Evolutionary conservation across 192 early-diverging fungal species (phyloP), one percentile per base, ranked within the genome.

Genomic region (Rhizophagus sp.): DNA sequence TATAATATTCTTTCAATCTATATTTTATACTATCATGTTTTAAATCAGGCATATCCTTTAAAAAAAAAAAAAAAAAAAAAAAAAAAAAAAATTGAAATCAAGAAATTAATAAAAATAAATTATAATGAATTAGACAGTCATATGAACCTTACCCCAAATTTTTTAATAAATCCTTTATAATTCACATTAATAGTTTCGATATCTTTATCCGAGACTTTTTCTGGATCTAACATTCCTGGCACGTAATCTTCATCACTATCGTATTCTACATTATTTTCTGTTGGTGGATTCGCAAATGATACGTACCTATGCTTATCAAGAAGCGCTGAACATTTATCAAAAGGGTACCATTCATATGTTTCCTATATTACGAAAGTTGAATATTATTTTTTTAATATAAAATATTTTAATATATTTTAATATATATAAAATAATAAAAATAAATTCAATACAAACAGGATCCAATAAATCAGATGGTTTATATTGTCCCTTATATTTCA

Each of bases 401-500:
- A 30, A 30, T 30, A 30, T 30, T 30, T 30, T 30, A 30, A 30
- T 30, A 30, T 30, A n/a, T n/a, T n/a, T n/a, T n/a, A n/a, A n/a
- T n/a, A 1, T 30, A 30, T 30, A 30, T 30, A 30, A 30, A 36
- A 36, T 2, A 36, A 36, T 36, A 36, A 36, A 36, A 3, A 36
- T 65, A 30, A 78, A 73, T 57, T 63, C 30, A 34, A 24, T 73
- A 65, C 81, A 79, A 78, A 86, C 85, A 50, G 94, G 90, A 78
- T 97, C 97, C 17, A 95, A 84, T 47, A 99, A 84, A 22, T 92
- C 91, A 0, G 95, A 94, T 0, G 97, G 96, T 24, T 90, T 86
- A 86, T 93, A 97, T 62, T 95, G 91, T 8, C 89, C 94, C 82
- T 99, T 99, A 84, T 99, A 99, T 3, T 87, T 86, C 98, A 99